phyloP scores from a whole-genome alignment of 495 filamentous ascomycete species.

The Penicillium robsamsonii region DNA sequence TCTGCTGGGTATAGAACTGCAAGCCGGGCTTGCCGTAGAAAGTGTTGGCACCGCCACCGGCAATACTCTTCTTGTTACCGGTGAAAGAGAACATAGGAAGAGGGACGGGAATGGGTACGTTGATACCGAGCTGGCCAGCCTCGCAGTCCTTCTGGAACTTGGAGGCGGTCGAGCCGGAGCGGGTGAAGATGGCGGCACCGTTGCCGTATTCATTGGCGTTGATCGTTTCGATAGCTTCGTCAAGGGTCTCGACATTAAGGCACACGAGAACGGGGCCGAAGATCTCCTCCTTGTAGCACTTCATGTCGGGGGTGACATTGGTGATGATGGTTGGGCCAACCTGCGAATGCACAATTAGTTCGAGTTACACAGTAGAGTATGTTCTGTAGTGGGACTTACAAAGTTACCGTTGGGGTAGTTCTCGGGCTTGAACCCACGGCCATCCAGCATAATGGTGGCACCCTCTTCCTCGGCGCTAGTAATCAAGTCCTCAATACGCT shows the following conservation, averaged over 20 bases:
- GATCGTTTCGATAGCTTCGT: conserved; percentile 68
- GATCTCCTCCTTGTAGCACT: conserved; percentile 94
- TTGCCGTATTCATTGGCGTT: conserved; percentile 72
- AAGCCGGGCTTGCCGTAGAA: conserved; percentile 94
- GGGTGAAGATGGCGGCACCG: conserved; percentile 67
- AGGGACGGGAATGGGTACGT: conserved; percentile 79
- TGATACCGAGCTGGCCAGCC: conserved; percentile 57
- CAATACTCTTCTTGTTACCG: conserved; percentile 95
- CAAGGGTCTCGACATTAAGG: conserved; percentile 72
- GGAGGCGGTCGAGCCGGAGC: conserved; percentile 58
- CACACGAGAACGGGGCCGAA: conserved; percentile 78
- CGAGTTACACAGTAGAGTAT: neutral
- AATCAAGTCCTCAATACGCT: conserved; percentile 86
- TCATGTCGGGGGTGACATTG: conserved; percentile 87
- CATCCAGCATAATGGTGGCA: conserved; percentile 92
- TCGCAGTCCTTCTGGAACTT: conserved; percentile 64
- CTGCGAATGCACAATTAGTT: conserved; percentile 31
- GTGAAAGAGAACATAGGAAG: conserved; percentile 97
- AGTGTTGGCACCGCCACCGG: conserved; percentile 87
- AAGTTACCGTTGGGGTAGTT: conserved; percentile 98
- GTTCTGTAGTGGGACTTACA: conserved; percentile 45
- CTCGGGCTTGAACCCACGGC: conserved; percentile 77
- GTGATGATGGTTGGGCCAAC: conserved; percentile 90
- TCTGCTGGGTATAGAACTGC: conserved; percentile 93
- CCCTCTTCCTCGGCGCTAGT: conserved; percentile 88